These are phyloP conservation scores for Ophiocordyceps sinensis DNA, from an alignment of 2,329 filamentous ascomycete genomes.

Conservation along the genomic window DNA sequence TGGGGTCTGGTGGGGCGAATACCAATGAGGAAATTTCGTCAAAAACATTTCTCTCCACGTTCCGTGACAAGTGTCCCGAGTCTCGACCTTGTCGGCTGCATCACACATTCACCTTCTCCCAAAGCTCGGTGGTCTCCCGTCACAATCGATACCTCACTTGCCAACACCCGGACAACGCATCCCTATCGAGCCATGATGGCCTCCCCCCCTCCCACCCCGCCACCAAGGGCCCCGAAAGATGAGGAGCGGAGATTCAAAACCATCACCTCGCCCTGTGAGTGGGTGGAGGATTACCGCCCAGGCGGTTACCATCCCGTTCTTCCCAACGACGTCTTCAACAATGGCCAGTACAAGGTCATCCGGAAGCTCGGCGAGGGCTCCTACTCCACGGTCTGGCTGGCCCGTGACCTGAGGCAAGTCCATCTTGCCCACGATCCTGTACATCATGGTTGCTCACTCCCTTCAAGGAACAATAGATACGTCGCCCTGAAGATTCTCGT, in stretches of 20 bases:
- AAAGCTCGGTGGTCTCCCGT: not conserved
- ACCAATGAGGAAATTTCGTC: no score
- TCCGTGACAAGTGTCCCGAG: no score
- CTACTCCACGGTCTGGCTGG: constrained; percentile 32
- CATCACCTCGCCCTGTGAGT: constrained; percentile 13
- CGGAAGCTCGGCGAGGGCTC: constrained; percentile 30
- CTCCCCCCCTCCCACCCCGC: constrained; percentile 11
- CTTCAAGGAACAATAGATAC: constrained; percentile 9
- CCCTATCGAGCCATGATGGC: constrained; percentile 6
- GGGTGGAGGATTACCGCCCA: constrained; percentile 17
- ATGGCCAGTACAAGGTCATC: constrained; percentile 25
- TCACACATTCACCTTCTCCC: not conserved
- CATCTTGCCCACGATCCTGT: not conserved
- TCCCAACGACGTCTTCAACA: constrained; percentile 24
- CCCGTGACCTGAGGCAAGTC: constrained; percentile 13
- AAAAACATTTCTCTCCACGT: no score
- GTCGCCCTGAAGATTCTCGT: constrained; percentile 12
- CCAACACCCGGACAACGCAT: constrained; percentile 3
- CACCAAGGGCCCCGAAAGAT: constrained; percentile 5
- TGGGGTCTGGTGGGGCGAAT: no score
- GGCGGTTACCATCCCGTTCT: constrained; percentile 28
- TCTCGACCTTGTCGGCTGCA: no score
- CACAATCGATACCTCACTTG: not conserved
- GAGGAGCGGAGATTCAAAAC: constrained; percentile 10
- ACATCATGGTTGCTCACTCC: constrained; percentile 1